Conservation (phyloP, 208 protist genomes). For the Leishmania lainsoni region DNA sequence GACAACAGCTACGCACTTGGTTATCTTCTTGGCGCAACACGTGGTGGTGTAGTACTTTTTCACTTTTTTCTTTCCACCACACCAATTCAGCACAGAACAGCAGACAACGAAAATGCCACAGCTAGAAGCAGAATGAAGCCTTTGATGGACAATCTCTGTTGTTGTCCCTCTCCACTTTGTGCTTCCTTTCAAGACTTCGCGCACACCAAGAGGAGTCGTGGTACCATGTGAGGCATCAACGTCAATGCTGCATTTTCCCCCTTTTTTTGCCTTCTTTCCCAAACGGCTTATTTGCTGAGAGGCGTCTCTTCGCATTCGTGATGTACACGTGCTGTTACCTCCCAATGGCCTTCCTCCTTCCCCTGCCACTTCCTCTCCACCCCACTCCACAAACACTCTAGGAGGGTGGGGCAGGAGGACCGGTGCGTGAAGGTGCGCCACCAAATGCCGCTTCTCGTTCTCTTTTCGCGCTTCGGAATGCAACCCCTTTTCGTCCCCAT, state of each 20-base stretch:
- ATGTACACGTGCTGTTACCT: not conserved
- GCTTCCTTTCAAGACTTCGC: not conserved
- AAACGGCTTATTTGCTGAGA: not conserved
- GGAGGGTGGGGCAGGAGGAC: not conserved
- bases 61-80: not conserved
- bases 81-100: not conserved
- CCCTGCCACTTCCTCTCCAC: not conserved
- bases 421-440: not conserved
- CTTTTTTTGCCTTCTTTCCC: constrained; percentile 1
- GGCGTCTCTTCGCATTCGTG: not conserved
- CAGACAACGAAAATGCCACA: not conserved
- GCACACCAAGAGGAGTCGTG: not conserved
- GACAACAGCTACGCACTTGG: not conserved
- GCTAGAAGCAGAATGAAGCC: not conserved
- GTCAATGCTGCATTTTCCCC: not conserved
- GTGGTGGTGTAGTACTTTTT: not conserved
- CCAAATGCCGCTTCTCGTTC: not conserved
- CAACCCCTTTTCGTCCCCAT: not conserved
- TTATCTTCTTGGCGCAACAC: not conserved
- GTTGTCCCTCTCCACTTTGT: not conserved
- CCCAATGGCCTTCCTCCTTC: not conserved
- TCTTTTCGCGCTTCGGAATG: not conserved
- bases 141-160: not conserved
- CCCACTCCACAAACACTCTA: not conserved
- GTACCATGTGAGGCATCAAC: not conserved